These are phyloP conservation scores for Microcos paniculata DNA, from an alignment of 345 rosid species.

Conservation along the genomic window DNA sequence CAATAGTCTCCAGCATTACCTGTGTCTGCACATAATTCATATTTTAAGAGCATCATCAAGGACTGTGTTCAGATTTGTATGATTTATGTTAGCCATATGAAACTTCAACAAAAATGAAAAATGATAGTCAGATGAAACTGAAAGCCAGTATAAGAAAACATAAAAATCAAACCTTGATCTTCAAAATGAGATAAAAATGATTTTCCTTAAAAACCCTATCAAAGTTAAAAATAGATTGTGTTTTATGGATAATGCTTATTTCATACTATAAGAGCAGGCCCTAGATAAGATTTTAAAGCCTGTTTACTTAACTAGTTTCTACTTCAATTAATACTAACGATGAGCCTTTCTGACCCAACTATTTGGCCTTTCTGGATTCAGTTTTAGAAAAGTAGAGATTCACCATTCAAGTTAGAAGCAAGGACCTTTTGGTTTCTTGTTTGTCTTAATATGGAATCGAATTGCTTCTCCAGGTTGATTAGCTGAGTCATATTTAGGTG, in stretches of 20 bases:
- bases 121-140: too few species aligned
- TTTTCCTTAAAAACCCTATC: not conserved
- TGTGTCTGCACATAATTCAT: slow-evolving; percentile 8
- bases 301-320: not conserved
- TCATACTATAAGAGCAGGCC: not conserved
- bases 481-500: not conserved
- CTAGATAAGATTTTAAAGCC: not conserved
- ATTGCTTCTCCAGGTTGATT: not conserved
- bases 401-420: not conserved
- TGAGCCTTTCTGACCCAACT: not conserved
- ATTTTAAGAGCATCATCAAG: not conserved
- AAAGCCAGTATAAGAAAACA: not conserved
- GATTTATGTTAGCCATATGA: too few species aligned
- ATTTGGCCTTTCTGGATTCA: not conserved
- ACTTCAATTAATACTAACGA: not conserved
- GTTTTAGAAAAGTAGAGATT: not conserved
- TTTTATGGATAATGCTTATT: not conserved
- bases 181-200: too few species aligned
- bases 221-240: too few species aligned
- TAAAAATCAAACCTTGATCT: not conserved
- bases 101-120: too few species aligned
- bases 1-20: not conserved
- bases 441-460: not conserved
- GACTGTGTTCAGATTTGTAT: not conserved
- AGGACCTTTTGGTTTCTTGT: slow-evolving; percentile 1